A percentile compares a stretch with the other conserved stretches of the same genome.
Evolutionary conservation across 768 basidiomycete genomes (phyloP).

Genomic region (Lactarius evosmus): DNA sequence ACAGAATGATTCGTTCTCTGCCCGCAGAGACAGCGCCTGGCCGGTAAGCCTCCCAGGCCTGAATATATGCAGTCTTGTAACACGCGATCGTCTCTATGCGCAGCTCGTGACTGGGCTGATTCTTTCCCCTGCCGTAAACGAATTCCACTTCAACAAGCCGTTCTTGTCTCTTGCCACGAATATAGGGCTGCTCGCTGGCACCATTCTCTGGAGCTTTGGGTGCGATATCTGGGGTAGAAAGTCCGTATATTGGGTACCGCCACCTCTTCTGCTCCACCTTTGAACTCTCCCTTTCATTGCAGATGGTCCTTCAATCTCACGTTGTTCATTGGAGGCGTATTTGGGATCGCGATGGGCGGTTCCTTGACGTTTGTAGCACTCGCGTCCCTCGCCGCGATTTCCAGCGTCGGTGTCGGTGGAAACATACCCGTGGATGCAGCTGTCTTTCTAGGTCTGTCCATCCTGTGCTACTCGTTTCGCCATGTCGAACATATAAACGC

Average conservation of each 20-base stretch:
- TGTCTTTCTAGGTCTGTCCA: slow-evolving; percentile 45
- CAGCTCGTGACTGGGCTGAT: slow-evolving; percentile 46
- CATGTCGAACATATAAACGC: background rate
- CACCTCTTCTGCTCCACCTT: background rate
- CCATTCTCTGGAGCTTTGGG: slow-evolving; percentile 47
- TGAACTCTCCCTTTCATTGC: background rate
- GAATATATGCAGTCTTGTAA: background rate
- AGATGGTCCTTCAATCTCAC: slow-evolving; percentile 56
- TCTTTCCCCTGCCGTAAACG: slow-evolving; percentile 45
- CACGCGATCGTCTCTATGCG: no score
- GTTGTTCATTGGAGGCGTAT: slow-evolving; percentile 50
- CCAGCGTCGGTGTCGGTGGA: slow-evolving; percentile 52
- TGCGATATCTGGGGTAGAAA: slow-evolving; percentile 52
- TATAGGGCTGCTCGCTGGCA: slow-evolving; percentile 51
- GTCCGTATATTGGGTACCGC: slow-evolving; percentile 29
- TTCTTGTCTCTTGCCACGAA: slow-evolving; percentile 51
- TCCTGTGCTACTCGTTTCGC: background rate
- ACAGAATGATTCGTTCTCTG: background rate
- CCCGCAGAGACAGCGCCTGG: slow-evolving; percentile 64
- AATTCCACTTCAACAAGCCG: slow-evolving; percentile 48
- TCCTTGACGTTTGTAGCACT: slow-evolving; percentile 47
- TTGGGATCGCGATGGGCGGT: slow-evolving; percentile 50
- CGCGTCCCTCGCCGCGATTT: slow-evolving; percentile 45
- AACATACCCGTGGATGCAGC: slow-evolving; percentile 57
- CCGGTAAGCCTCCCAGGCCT: slow-evolving; percentile 43